Conservation (phyloP, 441 rosid species). For the Pelargonium citronellum region DNA sequence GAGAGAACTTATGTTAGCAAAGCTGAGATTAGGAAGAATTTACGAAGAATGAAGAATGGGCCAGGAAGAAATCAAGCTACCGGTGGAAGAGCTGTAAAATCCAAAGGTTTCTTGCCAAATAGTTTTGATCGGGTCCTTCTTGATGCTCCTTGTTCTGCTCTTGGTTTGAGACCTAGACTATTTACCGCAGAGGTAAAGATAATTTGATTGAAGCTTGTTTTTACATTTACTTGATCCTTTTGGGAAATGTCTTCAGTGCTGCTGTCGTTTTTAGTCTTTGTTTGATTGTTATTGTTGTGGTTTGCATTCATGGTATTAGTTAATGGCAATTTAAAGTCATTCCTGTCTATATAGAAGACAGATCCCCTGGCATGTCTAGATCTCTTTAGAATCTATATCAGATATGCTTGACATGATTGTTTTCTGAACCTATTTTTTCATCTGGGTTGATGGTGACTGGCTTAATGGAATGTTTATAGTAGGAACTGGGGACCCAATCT, state of each 20-base stretch:
- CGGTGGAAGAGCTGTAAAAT: slow-evolving; percentile 75
- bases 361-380: neutral
- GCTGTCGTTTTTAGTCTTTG: neutral
- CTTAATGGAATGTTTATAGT: neutral
- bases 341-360: neutral
- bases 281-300: neutral
- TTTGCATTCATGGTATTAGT: neutral
- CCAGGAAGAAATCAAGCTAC: slow-evolving; percentile 75
- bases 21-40: slow-evolving; percentile 66
- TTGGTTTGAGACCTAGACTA: slow-evolving; percentile 90
- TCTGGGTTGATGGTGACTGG: neutral
- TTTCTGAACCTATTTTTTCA: neutral
- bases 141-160: slow-evolving; percentile 99
- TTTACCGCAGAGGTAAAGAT: slow-evolving; percentile 71
- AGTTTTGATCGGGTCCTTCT: slow-evolving; percentile 92
- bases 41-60: slow-evolving; percentile 71
- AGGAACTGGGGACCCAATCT: neutral
- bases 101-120: slow-evolving; percentile 66
- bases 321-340: neutral
- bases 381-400: neutral
- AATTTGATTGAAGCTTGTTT: slow-evolving; percentile 1
- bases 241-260: too few relatives aligned
- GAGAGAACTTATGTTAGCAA: slow-evolving; percentile 50
- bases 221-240: neutral
- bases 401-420: neutral